phyloP scores from a whole-genome alignment of 2,329 filamentous ascomycete species.

The Westerdykella aurantiaca region DNA sequence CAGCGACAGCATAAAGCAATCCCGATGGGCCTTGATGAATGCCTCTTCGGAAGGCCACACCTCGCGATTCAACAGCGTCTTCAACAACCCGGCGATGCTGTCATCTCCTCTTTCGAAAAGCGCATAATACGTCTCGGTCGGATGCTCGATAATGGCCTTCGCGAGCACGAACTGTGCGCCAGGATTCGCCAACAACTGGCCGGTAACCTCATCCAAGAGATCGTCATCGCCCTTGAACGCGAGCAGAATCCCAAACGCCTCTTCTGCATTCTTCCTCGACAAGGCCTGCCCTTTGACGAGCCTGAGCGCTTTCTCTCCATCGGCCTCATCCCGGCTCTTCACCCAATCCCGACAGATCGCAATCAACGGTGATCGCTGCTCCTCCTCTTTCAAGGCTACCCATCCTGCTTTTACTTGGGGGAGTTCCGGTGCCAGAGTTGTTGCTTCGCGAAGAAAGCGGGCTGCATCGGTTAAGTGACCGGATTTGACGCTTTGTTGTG shows the following conservation, averaged over 20 bases:
- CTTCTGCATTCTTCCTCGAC: constrained; percentile 34
- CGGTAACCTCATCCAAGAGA: constrained; percentile 38
- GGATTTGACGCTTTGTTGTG: constrained; percentile 19
- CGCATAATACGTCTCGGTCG: constrained; percentile 41
- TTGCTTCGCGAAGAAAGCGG: constrained; percentile 41
- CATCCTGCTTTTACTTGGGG: constrained; percentile 38
- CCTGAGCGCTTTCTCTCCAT: constrained; percentile 37
- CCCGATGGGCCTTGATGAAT: constrained; percentile 46
- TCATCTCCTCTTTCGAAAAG: constrained; percentile 44
- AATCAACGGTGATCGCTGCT: constrained; percentile 32
- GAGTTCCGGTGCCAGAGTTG: constrained; percentile 40
- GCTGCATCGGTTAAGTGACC: constrained; percentile 38
- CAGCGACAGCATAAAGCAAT: constrained; percentile 70
- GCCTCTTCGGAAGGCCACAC: constrained; percentile 39
- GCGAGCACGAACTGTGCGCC: constrained; percentile 40
- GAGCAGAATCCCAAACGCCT: constrained; percentile 40
- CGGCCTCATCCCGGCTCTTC: constrained; percentile 31
- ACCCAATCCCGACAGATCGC: constrained; percentile 33
- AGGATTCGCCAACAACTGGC: constrained; percentile 29
- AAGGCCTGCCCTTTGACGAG: constrained; percentile 26
- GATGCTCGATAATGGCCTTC: constrained; percentile 30
- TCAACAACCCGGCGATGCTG: constrained; percentile 41
- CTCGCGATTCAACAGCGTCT: constrained; percentile 38
- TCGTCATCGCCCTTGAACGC: constrained; percentile 39
- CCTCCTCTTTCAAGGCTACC: constrained; percentile 36